These are phyloP conservation scores for Neolentinus lepideus DNA, from an alignment of 1,284 basidiomycete species.

Conservation along the genomic window DNA sequence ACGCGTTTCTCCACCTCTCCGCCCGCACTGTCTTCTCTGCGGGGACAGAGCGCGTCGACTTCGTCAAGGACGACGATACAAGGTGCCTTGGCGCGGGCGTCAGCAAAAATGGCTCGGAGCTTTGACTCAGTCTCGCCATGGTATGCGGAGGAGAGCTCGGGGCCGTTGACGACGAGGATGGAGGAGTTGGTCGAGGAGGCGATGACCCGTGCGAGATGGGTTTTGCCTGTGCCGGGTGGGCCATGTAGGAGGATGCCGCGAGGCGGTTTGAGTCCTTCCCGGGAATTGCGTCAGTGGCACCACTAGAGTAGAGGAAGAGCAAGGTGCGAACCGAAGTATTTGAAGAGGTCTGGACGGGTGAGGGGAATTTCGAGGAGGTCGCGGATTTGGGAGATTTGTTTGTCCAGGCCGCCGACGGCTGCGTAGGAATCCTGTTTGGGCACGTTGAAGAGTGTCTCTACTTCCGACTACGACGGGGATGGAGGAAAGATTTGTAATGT, in stretches of 20 bases:
- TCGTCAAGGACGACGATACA: slow-evolving; percentile 96
- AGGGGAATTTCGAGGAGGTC: slow-evolving; percentile 95
- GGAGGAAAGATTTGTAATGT: slow-evolving; percentile 3
- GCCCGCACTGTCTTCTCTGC: slow-evolving; percentile 80
- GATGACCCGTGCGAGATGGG: slow-evolving; percentile 86
- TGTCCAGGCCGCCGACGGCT: slow-evolving; percentile 82
- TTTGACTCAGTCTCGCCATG: slow-evolving; percentile 96
- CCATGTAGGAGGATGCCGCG: slow-evolving; percentile 88
- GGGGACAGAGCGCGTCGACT: slow-evolving; percentile 91
- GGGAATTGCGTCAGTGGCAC: slow-evolving; percentile 6
- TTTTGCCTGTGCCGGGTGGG: slow-evolving; percentile 93
- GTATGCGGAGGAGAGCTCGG: slow-evolving; percentile 90
- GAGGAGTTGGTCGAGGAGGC: slow-evolving; percentile 75
- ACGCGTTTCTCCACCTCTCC: slow-evolving; percentile 96
- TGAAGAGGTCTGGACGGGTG: slow-evolving; percentile 84
- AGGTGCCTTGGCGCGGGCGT: slow-evolving; percentile 77
- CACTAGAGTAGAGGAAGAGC: slow-evolving; percentile 2
- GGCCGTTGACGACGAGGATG: slow-evolving; percentile 88
- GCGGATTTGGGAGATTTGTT: slow-evolving; percentile 85
- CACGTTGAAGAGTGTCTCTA: slow-evolving; percentile 24
- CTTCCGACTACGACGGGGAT: slow-evolving; percentile 39
- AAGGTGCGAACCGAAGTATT: slow-evolving; percentile 63
- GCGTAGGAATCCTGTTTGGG: slow-evolving; percentile 44
- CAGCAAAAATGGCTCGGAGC: slow-evolving; percentile 83
- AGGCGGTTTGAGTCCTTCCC: slow-evolving; percentile 77